Evolutionary conservation across 2,329 filamentous ascomycete species (phyloP), one percentile per base, ranked within the genome.

Genomic region (Venturia oleaginea): DNA sequence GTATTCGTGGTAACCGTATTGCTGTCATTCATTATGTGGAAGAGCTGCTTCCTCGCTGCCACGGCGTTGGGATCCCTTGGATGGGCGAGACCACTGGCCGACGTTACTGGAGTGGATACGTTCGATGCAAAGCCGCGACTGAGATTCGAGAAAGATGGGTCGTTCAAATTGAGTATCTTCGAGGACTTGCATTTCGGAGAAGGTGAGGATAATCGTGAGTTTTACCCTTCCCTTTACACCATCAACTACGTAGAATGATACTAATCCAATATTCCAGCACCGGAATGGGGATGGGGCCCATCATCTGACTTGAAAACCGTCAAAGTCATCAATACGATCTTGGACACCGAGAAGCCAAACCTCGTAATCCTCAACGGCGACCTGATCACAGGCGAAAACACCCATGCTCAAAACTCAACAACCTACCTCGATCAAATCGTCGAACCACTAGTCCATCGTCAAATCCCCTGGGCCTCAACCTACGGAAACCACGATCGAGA

Each of bases 151-250:
- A 34, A 65, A 0, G 68, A 78, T 62, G 72, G 74, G 24, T 75
- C 71, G 19, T 81, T 83, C 61, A 77, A 81, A 24, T 77, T 83
- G 38, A 73, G 84, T 1, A 80, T 91, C 15, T 88, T 91, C 66
- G 82, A 84, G 34, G 88, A 91, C 68, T 74, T 91, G 8, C 88
- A 91, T 71, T 88, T 88, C 70, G 88, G 87, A 11, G 88, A 91
- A 73, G 82, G 84, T 84, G 74, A 68, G 70, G 69, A 67, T 60
- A 69, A 71, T 64, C 38, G 66, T 65, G 64, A 27, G 15, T 66
- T 54, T 11, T 22, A 17, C 40, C n/a, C n/a, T 10, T 43, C n/a
- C 24, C n/a, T 40, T 34, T 27, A 4, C n/a, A 6, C 43, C n/a
- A n/a, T 11, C 43, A 24, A 11, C 4, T 1, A 46, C 24, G 24